phyloP scores from a whole-genome alignment of 2,329 filamentous ascomycete genomes.

The Aspergillus cejpii region DNA sequence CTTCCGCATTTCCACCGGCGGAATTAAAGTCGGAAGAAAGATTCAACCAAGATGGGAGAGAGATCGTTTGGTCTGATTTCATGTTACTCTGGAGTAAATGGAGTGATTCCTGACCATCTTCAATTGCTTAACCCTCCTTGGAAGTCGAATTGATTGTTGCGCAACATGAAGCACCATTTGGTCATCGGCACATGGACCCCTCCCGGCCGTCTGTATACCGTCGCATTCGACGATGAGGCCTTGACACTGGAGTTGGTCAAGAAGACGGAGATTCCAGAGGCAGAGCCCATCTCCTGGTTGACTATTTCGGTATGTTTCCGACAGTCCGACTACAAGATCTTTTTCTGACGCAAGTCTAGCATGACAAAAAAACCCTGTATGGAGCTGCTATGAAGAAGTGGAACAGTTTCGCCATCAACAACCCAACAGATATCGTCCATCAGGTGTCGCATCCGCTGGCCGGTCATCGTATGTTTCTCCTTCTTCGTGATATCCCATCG shows the following conservation, averaged over 20 bases:
- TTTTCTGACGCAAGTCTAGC: conserved; percentile 45
- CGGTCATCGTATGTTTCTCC: conserved; percentile 57
- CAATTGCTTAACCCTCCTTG: no score
- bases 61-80: no score
- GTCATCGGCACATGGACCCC: conserved; percentile 92
- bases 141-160: no score
- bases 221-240: conserved; percentile 77
- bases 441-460: conserved; percentile 67
- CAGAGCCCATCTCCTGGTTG: conserved; percentile 92
- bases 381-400: conserved; percentile 91
- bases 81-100: no score
- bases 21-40: background rate
- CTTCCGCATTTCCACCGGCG: background rate
- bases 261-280: conserved; percentile 69
- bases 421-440: conserved; percentile 68
- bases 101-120: background rate
- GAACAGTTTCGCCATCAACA: conserved; percentile 71
- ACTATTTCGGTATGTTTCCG: conserved; percentile 64
- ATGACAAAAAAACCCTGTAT: conserved; percentile 76
- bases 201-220: conserved; percentile 82
- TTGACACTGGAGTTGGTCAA: conserved; percentile 69
- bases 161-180: conserved; percentile 73
- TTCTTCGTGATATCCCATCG: conserved; percentile 1
- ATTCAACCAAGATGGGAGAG: no score
- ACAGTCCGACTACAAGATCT: background rate